Evolutionary conservation across 2,329 filamentous ascomycete species (phyloP).

Genomic region (Calonectria fujianensis): DNA sequence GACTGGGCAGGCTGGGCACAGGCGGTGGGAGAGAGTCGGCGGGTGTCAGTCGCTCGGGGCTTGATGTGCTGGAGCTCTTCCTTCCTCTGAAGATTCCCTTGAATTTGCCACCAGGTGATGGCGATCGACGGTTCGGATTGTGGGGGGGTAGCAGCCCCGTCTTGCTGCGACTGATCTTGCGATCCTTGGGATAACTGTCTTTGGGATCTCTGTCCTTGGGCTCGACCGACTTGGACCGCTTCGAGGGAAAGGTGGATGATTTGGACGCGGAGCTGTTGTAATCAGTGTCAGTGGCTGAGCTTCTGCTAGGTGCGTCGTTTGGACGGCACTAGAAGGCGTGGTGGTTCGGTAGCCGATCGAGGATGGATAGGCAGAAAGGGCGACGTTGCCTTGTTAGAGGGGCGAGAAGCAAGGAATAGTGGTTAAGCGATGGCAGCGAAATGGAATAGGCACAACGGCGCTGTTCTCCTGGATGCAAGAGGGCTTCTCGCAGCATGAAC

Average conservation of each 20-base stretch:
- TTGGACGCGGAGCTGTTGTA: conserved; percentile 53
- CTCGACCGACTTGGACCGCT: conserved; percentile 53
- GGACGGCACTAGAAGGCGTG: conserved; percentile 80
- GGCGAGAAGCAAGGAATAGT: conserved; percentile 41
- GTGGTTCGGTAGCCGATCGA: conserved; percentile 81
- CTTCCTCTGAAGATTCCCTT: conserved; percentile 76
- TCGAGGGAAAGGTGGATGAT: conserved; percentile 51
- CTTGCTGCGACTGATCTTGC: conserved; percentile 54
- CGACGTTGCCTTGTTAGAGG: conserved; percentile 51
- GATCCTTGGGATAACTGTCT: conserved; percentile 49
- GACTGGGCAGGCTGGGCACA: conserved; percentile 38
- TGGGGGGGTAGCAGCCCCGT: conserved; percentile 54
- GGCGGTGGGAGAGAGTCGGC: conserved; percentile 48
- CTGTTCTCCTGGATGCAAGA: neutral
- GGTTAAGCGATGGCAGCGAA: conserved; percentile 23
- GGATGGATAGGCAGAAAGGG: conserved; percentile 74
- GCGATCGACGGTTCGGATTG: conserved; percentile 72
- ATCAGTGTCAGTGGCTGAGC: conserved; percentile 51
- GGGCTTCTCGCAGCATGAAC: neutral
- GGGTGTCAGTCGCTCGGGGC: conserved; percentile 48
- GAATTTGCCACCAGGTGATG: conserved; percentile 82
- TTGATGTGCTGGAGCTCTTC: conserved; percentile 50
- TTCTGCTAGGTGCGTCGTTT: conserved; percentile 69
- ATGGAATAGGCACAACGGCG: conserved; percentile 41
- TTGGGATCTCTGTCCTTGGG: conserved; percentile 49